These are phyloP conservation scores for Wickerhamomyces xylosicus DNA, from an alignment of 805 yeast species.

Conservation along the genomic window DNA sequence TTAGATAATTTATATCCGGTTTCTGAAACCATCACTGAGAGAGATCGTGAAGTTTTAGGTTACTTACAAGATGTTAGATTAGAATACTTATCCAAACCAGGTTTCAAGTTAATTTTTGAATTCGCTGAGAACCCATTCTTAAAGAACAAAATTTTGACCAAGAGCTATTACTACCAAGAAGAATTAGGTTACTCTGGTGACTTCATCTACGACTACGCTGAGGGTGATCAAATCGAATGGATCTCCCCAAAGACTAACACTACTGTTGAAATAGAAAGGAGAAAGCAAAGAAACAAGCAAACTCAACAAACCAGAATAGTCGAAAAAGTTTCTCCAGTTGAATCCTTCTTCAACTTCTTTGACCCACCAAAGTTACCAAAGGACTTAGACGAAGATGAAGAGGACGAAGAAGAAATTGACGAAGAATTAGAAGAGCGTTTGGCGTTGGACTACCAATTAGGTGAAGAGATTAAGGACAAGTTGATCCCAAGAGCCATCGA, in stretches of 20 bases:
- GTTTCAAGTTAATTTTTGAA: conserved; percentile 79
- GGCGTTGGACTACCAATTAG: conserved; percentile 89
- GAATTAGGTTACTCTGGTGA: conserved; percentile 94
- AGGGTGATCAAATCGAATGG: conserved; percentile 85
- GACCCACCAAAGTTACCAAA: conserved; percentile 78
- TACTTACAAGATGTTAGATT: conserved; percentile 60
- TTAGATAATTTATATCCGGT: conserved; percentile 76
- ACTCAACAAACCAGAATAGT: conserved; percentile 95
- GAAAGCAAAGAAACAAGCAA: conserved; percentile 94
- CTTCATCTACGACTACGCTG: conserved; percentile 94
- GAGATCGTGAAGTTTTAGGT: conserved; percentile 78
- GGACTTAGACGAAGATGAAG: conserved; percentile 34
- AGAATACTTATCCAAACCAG: conserved; percentile 76
- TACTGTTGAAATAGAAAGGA: conserved; percentile 79
- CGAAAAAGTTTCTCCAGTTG: conserved; percentile 89
- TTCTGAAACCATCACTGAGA: conserved; percentile 76
- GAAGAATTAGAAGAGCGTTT: conserved; percentile 74
- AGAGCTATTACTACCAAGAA: conserved; percentile 88
- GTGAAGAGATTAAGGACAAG: conserved; percentile 93
- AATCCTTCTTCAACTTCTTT: conserved; percentile 92
- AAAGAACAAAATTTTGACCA: conserved; percentile 59
- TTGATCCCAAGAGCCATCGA: conserved; percentile 93
- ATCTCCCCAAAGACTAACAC: conserved; percentile 67
- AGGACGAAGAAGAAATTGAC: conserved; percentile 51
- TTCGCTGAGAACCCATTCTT: conserved; percentile 72